Base-by-base conservation (phyloP, 495 filamentous ascomycete species). In the Podospora australis region DNA sequence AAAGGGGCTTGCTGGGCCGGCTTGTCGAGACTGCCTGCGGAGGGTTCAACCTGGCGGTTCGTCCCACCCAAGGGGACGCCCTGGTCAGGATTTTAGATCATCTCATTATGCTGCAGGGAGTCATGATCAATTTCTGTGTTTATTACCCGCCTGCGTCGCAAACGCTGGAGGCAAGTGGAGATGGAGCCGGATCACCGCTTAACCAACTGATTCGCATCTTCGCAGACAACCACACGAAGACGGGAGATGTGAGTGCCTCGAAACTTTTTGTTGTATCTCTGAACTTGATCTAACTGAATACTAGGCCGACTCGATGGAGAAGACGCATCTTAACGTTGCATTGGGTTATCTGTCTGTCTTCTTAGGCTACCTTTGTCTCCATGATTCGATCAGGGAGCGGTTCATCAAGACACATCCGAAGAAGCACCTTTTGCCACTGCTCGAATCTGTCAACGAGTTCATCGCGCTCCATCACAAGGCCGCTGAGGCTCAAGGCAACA, bases 281-380 rank as follows among this genome's bases (percentile, higher is more conserved):
- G 63, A 78, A 65, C 75, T 78, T 72, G 2, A 28, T 19, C 35
- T 46, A 39, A 53, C 23, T n/a, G 16, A 46, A 13, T 25, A 20
- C 5, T 50, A 96, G 88, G 90, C 87, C 46, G 81, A 87, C 62
- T 92, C 89, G 0, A 78, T 90, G 58, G 76, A 88, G 61, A 87
- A 88, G 56, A 82, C 83, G n/a, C 83, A 84, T 43, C 78, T 82
- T 43, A 95, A 91, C 62, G 89, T 99, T 23, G 86, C 87, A 2
- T 82, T 90, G 49, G 94, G 94, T 22, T 99, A 95, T 57, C 73
- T 99, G 34, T 81, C 91, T 1, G 81, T 97, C 4, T 71, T 96
- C 3, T 70, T 99, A 9, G 84, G 87, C 22, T 87, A 84, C 41
- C 72, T 96, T 13, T 89, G 84, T 59, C 70, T 90, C 16, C 69